These are phyloP conservation scores for Auriscalpium orientale DNA, from an alignment of 768 basidiomycete species.

Conservation along the genomic window DNA sequence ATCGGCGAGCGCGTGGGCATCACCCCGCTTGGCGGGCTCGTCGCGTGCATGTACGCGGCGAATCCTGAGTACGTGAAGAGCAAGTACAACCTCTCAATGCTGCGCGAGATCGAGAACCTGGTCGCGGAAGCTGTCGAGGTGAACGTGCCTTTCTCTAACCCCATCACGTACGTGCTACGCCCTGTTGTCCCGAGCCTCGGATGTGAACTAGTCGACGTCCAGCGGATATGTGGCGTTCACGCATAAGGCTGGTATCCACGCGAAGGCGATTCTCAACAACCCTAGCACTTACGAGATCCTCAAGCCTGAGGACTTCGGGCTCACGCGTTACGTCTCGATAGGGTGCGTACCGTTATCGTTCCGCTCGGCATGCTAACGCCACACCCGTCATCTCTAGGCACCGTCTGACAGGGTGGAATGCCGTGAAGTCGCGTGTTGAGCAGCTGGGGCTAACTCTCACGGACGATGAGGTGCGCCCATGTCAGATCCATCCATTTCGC, in stretches of 20 bases:
- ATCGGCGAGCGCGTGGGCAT: conserved; percentile 99
- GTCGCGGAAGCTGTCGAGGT: conserved; percentile 99
- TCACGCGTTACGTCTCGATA: conserved; percentile 96
- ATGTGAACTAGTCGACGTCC: background rate
- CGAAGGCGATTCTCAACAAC: conserved; percentile 99
- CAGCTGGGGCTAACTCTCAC: conserved; percentile 86
- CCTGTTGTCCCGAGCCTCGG: background rate
- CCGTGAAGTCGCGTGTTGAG: conserved; percentile 98
- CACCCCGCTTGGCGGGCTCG: conserved; percentile 92
- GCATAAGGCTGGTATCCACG: conserved; percentile 99
- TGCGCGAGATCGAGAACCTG: conserved; percentile 97
- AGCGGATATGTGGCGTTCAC: conserved; percentile 99
- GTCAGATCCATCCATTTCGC: background rate
- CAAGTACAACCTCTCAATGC: conserved; percentile 98
- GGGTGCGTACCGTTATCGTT: conserved; percentile 41
- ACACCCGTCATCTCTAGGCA: conserved; percentile 42
- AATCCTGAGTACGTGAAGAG: conserved; percentile 98
- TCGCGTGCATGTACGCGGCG: conserved; percentile 94
- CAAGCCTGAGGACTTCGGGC: conserved; percentile 98
- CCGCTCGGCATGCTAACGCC: background rate
- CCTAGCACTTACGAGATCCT: conserved; percentile 98
- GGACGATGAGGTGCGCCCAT: conserved; percentile 73
- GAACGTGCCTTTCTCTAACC: conserved; percentile 95
- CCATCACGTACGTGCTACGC: conserved; percentile 62
- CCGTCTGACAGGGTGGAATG: conserved; percentile 97